phyloP scores from a whole-genome alignment of 2,329 filamentous ascomycete species.

The Claviceps sp. region DNA sequence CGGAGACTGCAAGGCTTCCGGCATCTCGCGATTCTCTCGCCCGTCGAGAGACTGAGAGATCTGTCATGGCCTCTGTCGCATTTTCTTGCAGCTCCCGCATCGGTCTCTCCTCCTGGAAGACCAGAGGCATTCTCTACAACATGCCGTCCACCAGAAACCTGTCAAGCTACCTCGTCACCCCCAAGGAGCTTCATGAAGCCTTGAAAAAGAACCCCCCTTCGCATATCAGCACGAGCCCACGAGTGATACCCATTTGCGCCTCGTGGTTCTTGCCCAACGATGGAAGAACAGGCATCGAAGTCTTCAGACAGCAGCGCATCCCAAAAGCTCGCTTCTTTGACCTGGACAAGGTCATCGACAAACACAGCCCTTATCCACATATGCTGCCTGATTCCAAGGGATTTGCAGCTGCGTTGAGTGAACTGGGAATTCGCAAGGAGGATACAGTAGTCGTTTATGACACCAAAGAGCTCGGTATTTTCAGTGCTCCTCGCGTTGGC shows the following conservation, averaged over 20 bases:
- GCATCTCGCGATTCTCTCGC: not conserved
- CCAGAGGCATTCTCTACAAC: constrained; percentile 18
- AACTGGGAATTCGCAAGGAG: constrained; percentile 72
- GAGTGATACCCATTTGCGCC: constrained; percentile 79
- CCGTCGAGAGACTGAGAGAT: not conserved
- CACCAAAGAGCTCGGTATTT: constrained; percentile 78
- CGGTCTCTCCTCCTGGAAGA: constrained; percentile 23
- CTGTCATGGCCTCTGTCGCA: constrained; percentile 28
- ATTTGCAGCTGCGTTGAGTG: constrained; percentile 80
- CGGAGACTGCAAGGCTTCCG: not conserved
- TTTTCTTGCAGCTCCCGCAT: constrained; percentile 29
- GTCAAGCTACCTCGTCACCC: constrained; percentile 75
- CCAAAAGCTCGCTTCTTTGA: constrained; percentile 92
- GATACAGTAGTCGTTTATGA: constrained; percentile 94
- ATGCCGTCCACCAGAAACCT: constrained; percentile 30
- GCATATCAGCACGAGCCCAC: constrained; percentile 66
- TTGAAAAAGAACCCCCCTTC: constrained; percentile 71
- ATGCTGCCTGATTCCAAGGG: constrained; percentile 77
- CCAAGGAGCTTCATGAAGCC: constrained; percentile 66
- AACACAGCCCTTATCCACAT: constrained; percentile 79
- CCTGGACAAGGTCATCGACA: constrained; percentile 81
- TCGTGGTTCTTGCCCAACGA: constrained; percentile 97
- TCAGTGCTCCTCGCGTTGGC: constrained; percentile 82
- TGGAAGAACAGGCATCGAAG: constrained; percentile 63
- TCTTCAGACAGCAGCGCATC: constrained; percentile 72